A percentile compares a stretch with the other conserved stretches of the same genome.
Evolutionary conservation across 352 stramenopile species (phyloP).

Genomic region (Globisporangium okanoganense): DNA sequence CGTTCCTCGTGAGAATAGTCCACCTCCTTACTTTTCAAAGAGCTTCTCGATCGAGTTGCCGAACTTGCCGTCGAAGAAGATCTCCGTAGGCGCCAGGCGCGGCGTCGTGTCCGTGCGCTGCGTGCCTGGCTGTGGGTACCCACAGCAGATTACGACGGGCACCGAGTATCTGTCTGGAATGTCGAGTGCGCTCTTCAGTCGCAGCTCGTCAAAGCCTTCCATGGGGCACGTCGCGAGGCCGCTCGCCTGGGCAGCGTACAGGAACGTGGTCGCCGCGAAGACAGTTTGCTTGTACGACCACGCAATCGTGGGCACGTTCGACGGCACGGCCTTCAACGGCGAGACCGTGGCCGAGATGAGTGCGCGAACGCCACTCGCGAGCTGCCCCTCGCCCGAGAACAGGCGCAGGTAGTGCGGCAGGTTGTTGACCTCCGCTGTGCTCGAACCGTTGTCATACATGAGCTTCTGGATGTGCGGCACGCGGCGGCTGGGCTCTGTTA

Average conservation of each 20-base stretch:
- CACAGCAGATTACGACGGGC: conserved; percentile 67
- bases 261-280: conserved; percentile 66
- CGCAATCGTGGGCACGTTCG: conserved; percentile 58
- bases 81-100: conserved; percentile 51
- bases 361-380: conserved; percentile 49
- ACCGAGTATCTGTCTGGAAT: conserved; percentile 78
- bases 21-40: conserved; percentile 24
- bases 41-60: conserved; percentile 55
- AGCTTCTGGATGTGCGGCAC: conserved; percentile 69
- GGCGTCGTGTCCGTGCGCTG: conserved; percentile 21
- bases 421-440: conserved; percentile 44
- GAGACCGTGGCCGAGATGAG: conserved; percentile 61
- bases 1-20: background rate
- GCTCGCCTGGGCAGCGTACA: conserved; percentile 66
- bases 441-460: conserved; percentile 49
- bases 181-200: conserved; percentile 57
- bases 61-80: conserved; percentile 88
- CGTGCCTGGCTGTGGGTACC: conserved; percentile 36
- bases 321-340: conserved; percentile 54
- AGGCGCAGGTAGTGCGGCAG: conserved; percentile 59
- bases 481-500: conserved; percentile 63
- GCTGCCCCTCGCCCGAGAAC: conserved; percentile 64
- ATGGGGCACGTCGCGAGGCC: conserved; percentile 71
- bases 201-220: conserved; percentile 75
- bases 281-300: conserved; percentile 83